These are phyloP conservation scores for Zasmidium angulare DNA, from an alignment of 2,329 filamentous ascomycete species.

Conservation along the genomic window DNA sequence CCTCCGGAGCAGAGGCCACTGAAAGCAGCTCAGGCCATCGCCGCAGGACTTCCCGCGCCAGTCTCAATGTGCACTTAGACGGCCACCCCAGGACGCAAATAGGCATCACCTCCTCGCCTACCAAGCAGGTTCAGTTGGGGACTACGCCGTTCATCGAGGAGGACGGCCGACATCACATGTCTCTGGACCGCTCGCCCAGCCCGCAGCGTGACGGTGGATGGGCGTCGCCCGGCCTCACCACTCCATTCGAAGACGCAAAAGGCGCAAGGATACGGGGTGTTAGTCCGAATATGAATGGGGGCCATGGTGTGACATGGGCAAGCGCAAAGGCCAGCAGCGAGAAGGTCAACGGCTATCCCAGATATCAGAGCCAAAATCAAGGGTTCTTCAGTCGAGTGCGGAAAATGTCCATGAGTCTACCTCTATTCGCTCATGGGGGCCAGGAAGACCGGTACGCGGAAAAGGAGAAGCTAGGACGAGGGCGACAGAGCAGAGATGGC, in stretches of 20 bases:
- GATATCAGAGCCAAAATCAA: constrained; percentile 73
- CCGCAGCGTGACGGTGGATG: constrained; percentile 82
- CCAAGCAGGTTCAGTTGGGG: constrained; percentile 16
- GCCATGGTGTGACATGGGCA: constrained; percentile 71
- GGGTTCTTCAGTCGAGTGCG: constrained; percentile 86
- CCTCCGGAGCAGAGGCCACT: constrained; percentile 23
- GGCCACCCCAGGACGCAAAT: constrained; percentile 1
- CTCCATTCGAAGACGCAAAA: constrained; percentile 50
- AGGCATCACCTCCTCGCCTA: constrained; percentile 4
- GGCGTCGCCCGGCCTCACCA: constrained; percentile 74
- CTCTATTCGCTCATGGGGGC: constrained; percentile 63
- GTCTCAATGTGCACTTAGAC: constrained; percentile 13
- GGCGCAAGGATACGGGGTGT: constrained; percentile 66
- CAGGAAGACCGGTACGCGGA: constrained; percentile 57
- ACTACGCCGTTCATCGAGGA: constrained; percentile 26
- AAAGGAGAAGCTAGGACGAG: constrained; percentile 72
- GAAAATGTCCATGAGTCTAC: constrained; percentile 74
- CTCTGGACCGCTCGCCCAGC: constrained; percentile 82
- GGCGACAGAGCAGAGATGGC: constrained; percentile 30
- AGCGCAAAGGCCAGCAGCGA: constrained; percentile 75
- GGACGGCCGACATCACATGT: constrained; percentile 57
- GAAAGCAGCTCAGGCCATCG: constrained; percentile 17
- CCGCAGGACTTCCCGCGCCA: constrained; percentile 19
- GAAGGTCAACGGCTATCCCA: constrained; percentile 69
- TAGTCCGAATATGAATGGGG: constrained; percentile 45